phyloP scores from a whole-genome alignment of 495 filamentous ascomycete genomes.

The Podospora sp. region DNA sequence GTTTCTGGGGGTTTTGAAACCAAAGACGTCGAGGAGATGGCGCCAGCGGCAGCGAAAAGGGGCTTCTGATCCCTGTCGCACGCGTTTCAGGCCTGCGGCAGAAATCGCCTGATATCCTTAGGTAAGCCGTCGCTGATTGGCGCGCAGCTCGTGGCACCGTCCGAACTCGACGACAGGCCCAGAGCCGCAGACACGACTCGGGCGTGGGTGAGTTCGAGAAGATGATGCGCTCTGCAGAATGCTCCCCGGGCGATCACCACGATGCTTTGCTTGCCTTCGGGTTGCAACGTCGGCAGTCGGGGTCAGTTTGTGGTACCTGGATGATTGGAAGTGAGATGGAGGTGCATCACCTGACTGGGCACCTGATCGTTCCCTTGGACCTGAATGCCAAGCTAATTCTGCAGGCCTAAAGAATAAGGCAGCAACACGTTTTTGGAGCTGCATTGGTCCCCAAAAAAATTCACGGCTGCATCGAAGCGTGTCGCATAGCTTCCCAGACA shows the following conservation, averaged over 20 bases:
- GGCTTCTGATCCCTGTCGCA: conserved; percentile 13
- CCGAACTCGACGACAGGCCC: conserved; percentile 1
- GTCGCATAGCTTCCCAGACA: not conserved
- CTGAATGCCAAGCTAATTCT: not conserved
- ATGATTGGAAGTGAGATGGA: not conserved
- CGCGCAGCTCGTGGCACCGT: not conserved
- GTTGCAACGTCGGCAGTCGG: conserved; percentile 1
- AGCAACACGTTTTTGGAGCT: not conserved
- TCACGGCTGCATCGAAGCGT: conserved; percentile 8
- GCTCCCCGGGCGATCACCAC: not conserved
- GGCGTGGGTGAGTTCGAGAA: not conserved
- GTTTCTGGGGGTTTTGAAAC: conserved; percentile 20
- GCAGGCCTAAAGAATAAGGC: not conserved
- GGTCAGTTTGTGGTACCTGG: not conserved
- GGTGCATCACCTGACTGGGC: conserved; percentile 3
- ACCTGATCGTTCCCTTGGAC: not conserved
- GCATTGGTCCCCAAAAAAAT: conserved; percentile 12
- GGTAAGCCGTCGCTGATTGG: conserved; percentile 9
- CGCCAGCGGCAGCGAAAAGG: conserved; percentile 5
- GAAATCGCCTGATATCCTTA: conserved; percentile 19
- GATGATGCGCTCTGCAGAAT: conserved; percentile 9
- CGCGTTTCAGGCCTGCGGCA: conserved; percentile 22
- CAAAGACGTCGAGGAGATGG: conserved; percentile 8
- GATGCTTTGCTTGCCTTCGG: not conserved
- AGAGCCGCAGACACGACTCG: not conserved